Percentiles rank a stretch among this genome's conserved stretches.
Evolutionary conservation across 768 basidiomycete genomes (phyloP).

Genomic region (Lactarius deliciosus): DNA sequence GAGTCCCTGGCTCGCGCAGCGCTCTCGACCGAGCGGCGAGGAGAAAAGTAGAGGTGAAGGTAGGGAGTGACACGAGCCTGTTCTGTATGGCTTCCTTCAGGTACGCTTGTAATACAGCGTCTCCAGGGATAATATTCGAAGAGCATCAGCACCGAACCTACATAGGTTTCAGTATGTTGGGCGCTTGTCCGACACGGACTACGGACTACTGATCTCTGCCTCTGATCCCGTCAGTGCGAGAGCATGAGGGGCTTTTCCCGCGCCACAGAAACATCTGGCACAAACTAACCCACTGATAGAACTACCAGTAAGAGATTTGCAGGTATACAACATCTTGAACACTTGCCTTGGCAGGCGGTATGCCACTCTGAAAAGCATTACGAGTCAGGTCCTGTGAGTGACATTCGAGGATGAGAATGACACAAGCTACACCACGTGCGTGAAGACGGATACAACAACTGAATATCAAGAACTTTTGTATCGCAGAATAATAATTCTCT

Average conservation of each 20-base stretch:
- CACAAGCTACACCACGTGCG: neutral
- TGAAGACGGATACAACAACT: too few relatives aligned
- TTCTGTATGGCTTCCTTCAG: constrained; percentile 57
- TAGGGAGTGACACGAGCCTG: constrained; percentile 54
- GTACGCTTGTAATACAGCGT: constrained; percentile 65
- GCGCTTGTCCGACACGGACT: neutral
- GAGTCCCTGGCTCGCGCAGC: constrained; percentile 60
- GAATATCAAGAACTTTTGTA: neutral
- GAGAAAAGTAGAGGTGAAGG: constrained; percentile 65
- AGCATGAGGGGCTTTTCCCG: constrained; percentile 41
- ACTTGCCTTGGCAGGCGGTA: constrained; percentile 62
- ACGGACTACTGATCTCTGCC: constrained; percentile 61
- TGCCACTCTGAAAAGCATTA: constrained; percentile 71
- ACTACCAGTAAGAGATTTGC: constrained; percentile 16
- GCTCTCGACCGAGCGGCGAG: constrained; percentile 64
- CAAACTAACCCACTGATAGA: constrained; percentile 60
- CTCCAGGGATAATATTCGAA: constrained; percentile 71
- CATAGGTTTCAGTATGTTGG: constrained; percentile 1
- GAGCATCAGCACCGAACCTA: constrained; percentile 69
- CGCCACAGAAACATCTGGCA: constrained; percentile 60
- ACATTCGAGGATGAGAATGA: constrained; percentile 44
- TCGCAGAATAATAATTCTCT: neutral
- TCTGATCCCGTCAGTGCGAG: constrained; percentile 40
- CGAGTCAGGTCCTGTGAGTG: constrained; percentile 66
- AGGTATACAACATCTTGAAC: neutral